Evolutionary conservation across 2,329 filamentous ascomycete species (phyloP), one percentile per base, ranked within the genome.

Genomic region (Chlorencoelia australis): DNA sequence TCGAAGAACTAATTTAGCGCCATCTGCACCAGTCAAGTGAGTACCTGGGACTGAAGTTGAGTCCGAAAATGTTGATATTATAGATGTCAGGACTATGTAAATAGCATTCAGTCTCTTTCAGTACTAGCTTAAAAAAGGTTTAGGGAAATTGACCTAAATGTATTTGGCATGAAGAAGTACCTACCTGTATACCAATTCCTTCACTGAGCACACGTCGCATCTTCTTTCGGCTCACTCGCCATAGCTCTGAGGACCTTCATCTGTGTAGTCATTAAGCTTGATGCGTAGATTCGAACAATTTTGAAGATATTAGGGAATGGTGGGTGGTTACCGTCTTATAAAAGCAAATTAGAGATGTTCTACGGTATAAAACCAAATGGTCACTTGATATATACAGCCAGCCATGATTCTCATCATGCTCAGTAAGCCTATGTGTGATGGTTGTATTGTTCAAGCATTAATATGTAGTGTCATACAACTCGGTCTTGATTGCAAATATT

Each of bases 1-100:
- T 4, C 61, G 53, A 11, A 63, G 50, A 4, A 34, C 35, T 4
- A 59, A 64, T 8, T 53, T 43, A 7, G 51, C 45, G 3, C 62
- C 62, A 39, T 65, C 61, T 1, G 60, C 59, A 2, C 61, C 61
- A 8, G 64, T 50, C 2, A 65, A 49, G 5, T 64, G 41, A 2
- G 48, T 45, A 1, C 59, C 60, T 15, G 9, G 25, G n/a, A 22
- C 11, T 7, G 29, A 32, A 14, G 29, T 32, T 14, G 28, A 28
- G 17, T 37, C n/a, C 17, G 31, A 28, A 10, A 37, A 37, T 3
- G 16, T 31, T 5, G 21, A 28, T 2, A 21, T 32, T n/a, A 37
- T 15, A 2, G 16, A 18, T 8, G 28, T 32, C 9, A 19, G 22
- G 5, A 22, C 14, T 18, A 11, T 16, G 9, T 16, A 18, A 8